phyloP scores from a whole-genome alignment of 805 yeast species.

The Barnettozyma wickerhamii region DNA sequence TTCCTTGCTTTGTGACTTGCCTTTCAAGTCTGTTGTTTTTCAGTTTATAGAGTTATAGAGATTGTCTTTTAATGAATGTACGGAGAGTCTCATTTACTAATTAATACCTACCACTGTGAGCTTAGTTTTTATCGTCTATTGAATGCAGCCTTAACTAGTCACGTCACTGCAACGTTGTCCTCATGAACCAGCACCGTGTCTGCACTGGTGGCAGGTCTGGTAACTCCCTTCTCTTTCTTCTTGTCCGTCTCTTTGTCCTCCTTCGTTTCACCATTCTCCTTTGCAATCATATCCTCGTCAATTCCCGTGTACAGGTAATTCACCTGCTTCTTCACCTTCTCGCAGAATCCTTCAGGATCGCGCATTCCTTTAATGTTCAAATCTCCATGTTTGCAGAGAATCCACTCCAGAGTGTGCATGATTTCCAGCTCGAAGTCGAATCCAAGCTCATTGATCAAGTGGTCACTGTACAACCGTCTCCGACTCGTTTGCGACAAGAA shows the following conservation, averaged over 20 bases:
- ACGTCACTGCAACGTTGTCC: too few species aligned
- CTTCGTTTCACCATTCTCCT: slow-evolving; percentile 8
- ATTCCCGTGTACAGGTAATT: too few species aligned
- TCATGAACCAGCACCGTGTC: too few species aligned
- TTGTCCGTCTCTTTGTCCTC: neutral
- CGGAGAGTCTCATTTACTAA: too few species aligned
- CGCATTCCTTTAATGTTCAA: slow-evolving; percentile 35
- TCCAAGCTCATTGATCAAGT: slow-evolving; percentile 21
- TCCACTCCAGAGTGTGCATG: slow-evolving; percentile 26
- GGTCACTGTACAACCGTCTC: slow-evolving; percentile 19
- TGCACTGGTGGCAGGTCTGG: neutral
- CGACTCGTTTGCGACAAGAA: slow-evolving; percentile 17
- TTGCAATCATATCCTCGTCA: too few species aligned
- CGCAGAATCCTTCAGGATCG: slow-evolving; percentile 35
- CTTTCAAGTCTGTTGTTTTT: too few species aligned
- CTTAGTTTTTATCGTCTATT: too few species aligned
- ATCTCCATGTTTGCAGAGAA: slow-evolving; percentile 28
- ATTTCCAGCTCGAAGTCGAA: slow-evolving; percentile 27
- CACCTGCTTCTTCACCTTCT: slow-evolving; percentile 33
- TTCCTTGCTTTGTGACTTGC: too few species aligned
- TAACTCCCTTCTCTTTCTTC: neutral
- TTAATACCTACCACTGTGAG: too few species aligned
- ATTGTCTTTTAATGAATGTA: too few species aligned
- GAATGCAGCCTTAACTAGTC: too few species aligned
- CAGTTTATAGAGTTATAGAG: too few species aligned